A percentile compares a stretch with the other conserved stretches of the same genome.
Evolutionary conservation across 257 asterid species (phyloP).

Genomic region (Petunia secreta): DNA sequence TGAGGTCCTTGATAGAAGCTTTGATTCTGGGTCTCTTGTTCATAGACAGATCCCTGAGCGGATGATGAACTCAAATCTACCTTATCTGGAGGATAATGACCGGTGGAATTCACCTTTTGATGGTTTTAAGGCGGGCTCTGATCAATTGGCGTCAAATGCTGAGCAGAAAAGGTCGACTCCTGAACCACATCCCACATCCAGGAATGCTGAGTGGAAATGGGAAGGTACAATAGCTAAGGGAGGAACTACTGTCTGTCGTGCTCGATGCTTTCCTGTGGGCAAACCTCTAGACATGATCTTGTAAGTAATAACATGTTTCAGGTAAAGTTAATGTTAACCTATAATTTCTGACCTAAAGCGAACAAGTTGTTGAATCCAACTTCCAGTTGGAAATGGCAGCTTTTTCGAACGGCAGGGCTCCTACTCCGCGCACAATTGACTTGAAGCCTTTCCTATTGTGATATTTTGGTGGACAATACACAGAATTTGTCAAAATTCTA

Average conservation of each 20-base stretch:
- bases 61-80: slow-evolving; percentile 40
- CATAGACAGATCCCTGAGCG: slow-evolving; percentile 50
- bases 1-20: slow-evolving; percentile 47
- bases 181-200: slow-evolving; percentile 49
- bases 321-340: neutral
- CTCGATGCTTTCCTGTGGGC: slow-evolving; percentile 98
- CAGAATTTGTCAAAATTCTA: neutral
- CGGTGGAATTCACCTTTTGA: slow-evolving; percentile 55
- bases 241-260: slow-evolving; percentile 82
- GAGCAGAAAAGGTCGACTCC: slow-evolving; percentile 57
- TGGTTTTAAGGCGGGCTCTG: slow-evolving; percentile 46
- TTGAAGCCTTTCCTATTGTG: slow-evolving; percentile 3
- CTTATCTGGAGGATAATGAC: slow-evolving; percentile 55
- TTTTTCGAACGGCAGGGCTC: slow-evolving; percentile 15
- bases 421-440: slow-evolving; percentile 1
- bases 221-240: slow-evolving; percentile 95
- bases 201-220: slow-evolving; percentile 90
- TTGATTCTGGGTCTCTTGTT: slow-evolving; percentile 57
- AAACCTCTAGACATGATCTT: slow-evolving; percentile 71
- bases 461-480: neutral
- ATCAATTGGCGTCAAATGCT: slow-evolving; percentile 42
- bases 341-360: slow-evolving; percentile 1
- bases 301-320: slow-evolving; percentile 56
- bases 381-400: slow-evolving; percentile 17
- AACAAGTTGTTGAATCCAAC: slow-evolving; percentile 1